Evolutionary conservation across 1,284 basidiomycete species (phyloP).

Genomic region (Lentinus polychrous): DNA sequence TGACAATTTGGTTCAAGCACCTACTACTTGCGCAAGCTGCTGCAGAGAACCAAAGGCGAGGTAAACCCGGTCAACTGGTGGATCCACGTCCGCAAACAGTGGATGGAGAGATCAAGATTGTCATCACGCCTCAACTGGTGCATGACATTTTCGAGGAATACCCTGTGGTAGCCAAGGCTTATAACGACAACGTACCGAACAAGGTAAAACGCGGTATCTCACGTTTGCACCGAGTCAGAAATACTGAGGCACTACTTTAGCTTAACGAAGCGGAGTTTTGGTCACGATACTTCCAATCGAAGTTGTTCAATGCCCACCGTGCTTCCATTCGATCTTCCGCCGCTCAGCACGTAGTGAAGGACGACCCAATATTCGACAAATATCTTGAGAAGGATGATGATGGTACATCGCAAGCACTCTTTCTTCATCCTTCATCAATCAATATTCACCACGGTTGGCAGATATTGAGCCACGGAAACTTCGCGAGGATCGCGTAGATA

Average conservation of each 20-base stretch:
- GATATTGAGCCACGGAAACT: conserved; percentile 77
- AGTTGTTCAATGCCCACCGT: conserved; percentile 90
- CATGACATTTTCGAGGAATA: conserved; percentile 98
- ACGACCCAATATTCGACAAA: conserved; percentile 92
- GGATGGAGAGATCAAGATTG: conserved; percentile 82
- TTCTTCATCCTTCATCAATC: neutral
- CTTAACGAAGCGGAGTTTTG: conserved; percentile 90
- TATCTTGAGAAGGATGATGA: conserved; percentile 95
- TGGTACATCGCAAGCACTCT: conserved; percentile 40
- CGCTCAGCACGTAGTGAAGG: conserved; percentile 79
- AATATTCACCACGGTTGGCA: conserved; percentile 23
- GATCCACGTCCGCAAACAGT: conserved; percentile 83
- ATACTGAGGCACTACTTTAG: conserved; percentile 31
- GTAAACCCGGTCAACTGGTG: conserved; percentile 80
- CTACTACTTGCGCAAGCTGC: conserved; percentile 67
- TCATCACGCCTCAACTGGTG: conserved; percentile 88
- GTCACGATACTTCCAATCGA: conserved; percentile 94
- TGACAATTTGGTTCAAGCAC: conserved; percentile 36
- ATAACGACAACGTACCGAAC: conserved; percentile 86
- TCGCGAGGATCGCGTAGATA: conserved; percentile 62
- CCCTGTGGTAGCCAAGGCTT: conserved; percentile 89
- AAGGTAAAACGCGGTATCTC: conserved; percentile 44
- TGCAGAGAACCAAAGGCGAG: conserved; percentile 70
- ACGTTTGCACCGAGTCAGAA: conserved; percentile 10
- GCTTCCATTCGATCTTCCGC: conserved; percentile 87